These are phyloP conservation scores for Blastobotrys peoriensis DNA, from an alignment of 805 yeast species.

Conservation along the genomic window DNA sequence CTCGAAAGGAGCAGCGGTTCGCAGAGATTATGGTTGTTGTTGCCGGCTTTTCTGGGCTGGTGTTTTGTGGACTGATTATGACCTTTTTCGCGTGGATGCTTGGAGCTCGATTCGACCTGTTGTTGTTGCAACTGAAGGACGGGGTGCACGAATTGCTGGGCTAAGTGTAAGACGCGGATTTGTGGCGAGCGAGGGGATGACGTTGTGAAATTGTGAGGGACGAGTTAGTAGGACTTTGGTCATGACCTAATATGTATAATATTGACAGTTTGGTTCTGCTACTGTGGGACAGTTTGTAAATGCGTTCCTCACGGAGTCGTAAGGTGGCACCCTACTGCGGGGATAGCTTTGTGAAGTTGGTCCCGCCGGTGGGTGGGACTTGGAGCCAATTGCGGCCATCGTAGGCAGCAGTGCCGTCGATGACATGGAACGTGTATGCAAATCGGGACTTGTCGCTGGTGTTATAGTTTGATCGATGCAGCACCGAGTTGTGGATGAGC, in stretches of 20 bases:
- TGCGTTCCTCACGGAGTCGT: too few species aligned
- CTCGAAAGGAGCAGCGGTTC: conserved; percentile 11
- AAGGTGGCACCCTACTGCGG: too few species aligned
- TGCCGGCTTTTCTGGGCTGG: conserved; percentile 17
- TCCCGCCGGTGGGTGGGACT: conserved; percentile 64
- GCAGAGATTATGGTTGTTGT: conserved; percentile 17
- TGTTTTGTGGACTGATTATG: conserved; percentile 22
- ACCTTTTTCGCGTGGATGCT: conserved; percentile 21
- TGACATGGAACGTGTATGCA: conserved; percentile 76
- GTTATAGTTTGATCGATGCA: conserved; percentile 67
- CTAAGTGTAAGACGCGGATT: too few species aligned
- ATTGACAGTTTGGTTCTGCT: too few species aligned
- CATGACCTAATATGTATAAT: too few species aligned
- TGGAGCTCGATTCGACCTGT: conserved; percentile 28
- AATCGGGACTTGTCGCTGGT: conserved; percentile 50
- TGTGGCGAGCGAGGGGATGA: too few species aligned
- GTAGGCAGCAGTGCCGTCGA: conserved; percentile 59
- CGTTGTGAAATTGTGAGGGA: too few species aligned
- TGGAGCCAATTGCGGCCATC: conserved; percentile 73
- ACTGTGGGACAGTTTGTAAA: too few species aligned
- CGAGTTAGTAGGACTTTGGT: too few species aligned
- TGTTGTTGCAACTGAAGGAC: conserved; percentile 6
- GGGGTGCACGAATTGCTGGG: conserved; percentile 8
- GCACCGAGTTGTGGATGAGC: conserved; percentile 61
- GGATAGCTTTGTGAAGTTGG: conserved; percentile 52